Percentiles rank a stretch among this genome's conserved stretches.
Conservation (phyloP, 768 basidiomycete species). For the Naematelia aurantialba region DNA sequence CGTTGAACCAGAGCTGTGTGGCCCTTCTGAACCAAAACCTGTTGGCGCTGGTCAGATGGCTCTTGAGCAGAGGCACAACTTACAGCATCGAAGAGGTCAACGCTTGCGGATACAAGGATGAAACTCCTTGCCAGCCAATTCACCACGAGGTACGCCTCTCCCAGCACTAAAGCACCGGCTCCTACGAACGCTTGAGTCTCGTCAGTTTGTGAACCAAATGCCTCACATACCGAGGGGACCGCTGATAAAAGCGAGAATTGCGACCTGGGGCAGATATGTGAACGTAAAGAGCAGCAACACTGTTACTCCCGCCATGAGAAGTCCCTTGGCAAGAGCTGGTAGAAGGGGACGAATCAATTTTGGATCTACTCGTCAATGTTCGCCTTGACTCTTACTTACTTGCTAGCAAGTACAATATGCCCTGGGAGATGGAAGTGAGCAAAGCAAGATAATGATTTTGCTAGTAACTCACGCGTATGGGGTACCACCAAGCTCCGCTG, state of each 20-base stretch:
- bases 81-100: slow-evolving; percentile 57
- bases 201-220: neutral
- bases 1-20: slow-evolving; percentile 52
- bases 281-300: slow-evolving; percentile 53
- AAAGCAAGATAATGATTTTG: neutral
- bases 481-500: slow-evolving; percentile 47
- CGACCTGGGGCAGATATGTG: slow-evolving; percentile 64
- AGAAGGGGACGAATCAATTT: slow-evolving; percentile 35
- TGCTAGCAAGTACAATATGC: slow-evolving; percentile 40
- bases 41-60: neutral
- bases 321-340: slow-evolving; percentile 43
- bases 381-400: slow-evolving; percentile 22
- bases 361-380: slow-evolving; percentile 24
- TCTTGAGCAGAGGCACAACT: slow-evolving; percentile 13
- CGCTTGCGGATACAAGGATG: slow-evolving; percentile 53
- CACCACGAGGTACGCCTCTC: slow-evolving; percentile 54
- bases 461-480: slow-evolving; percentile 32
- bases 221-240: slow-evolving; percentile 59
- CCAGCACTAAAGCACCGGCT: slow-evolving; percentile 56
- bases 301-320: slow-evolving; percentile 37
- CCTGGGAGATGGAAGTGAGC: slow-evolving; percentile 20
- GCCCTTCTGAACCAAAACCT: slow-evolving; percentile 53
- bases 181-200: slow-evolving; percentile 53
- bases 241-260: slow-evolving; percentile 61
- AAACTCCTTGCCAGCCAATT: slow-evolving; percentile 55